Conservation (phyloP, 805 yeast genomes). For the Candida adriatica region DNA sequence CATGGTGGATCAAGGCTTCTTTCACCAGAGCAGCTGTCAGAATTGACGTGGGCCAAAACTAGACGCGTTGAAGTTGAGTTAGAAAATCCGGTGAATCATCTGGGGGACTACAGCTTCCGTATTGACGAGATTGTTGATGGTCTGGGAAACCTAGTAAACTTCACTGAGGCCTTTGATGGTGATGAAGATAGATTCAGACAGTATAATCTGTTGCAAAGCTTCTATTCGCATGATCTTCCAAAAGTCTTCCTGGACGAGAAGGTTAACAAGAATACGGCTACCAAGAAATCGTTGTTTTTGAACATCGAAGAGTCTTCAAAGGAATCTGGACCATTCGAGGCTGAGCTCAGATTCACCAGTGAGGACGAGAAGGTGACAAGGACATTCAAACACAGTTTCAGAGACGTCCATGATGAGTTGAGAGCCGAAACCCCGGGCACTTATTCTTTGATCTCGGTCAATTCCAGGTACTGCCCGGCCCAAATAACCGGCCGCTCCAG, state of each 20-base stretch:
- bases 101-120: slow-evolving; percentile 51
- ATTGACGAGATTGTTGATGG: slow-evolving; percentile 59
- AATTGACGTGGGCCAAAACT: slow-evolving; percentile 37
- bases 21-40: slow-evolving; percentile 28
- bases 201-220: slow-evolving; percentile 35
- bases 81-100: slow-evolving; percentile 32
- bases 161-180: slow-evolving; percentile 22
- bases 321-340: slow-evolving; percentile 28
- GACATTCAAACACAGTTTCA: slow-evolving; percentile 20
- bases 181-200: slow-evolving; percentile 24
- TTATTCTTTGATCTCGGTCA: slow-evolving; percentile 48
- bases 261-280: slow-evolving; percentile 28
- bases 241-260: slow-evolving; percentile 39
- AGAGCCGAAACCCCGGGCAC: slow-evolving; percentile 54
- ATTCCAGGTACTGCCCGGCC: slow-evolving; percentile 63
- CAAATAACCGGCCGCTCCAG: slow-evolving; percentile 48
- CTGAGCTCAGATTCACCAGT: slow-evolving; percentile 24
- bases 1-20: slow-evolving; percentile 23
- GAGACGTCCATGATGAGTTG: slow-evolving; percentile 27
- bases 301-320: slow-evolving; percentile 26
- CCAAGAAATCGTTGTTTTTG: slow-evolving; percentile 31
- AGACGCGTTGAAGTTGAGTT: slow-evolving; percentile 37
- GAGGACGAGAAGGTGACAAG: slow-evolving; percentile 22
- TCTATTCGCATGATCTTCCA: slow-evolving; percentile 52
- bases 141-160: slow-evolving; percentile 52